Conservation (phyloP, 306 rosid species). For the Urtica urens region DNA sequence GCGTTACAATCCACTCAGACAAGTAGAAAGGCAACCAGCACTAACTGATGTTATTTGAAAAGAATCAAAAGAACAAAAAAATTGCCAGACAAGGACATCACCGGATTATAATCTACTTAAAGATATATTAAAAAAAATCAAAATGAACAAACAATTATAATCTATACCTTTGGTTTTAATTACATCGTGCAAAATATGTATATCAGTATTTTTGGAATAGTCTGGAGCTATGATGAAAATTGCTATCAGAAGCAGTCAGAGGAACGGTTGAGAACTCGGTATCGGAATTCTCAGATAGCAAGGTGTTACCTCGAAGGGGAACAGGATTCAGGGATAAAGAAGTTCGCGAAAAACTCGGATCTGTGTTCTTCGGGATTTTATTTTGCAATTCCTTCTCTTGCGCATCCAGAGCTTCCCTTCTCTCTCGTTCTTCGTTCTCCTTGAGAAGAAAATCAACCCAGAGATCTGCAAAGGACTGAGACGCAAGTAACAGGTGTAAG, state of each 20-base stretch:
- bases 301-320: slow-evolving; percentile 28
- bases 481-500: slow-evolving; percentile 3
- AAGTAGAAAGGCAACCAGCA: too few relatives aligned
- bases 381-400: slow-evolving; percentile 28
- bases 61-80: too few relatives aligned
- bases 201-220: slow-evolving; percentile 47
- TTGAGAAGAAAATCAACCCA: slow-evolving; percentile 99
- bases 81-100: too few relatives aligned
- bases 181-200: slow-evolving; percentile 28
- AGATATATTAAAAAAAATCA: too few relatives aligned
- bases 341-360: slow-evolving; percentile 21
- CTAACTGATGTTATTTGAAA: too few relatives aligned
- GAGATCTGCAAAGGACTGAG: slow-evolving; percentile 94
- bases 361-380: slow-evolving; percentile 19
- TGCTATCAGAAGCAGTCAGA: slow-evolving; percentile 62
- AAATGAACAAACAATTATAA: slow-evolving; percentile 23
- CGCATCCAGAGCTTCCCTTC: slow-evolving; percentile 40
- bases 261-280: slow-evolving; percentile 88
- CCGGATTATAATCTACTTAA: background rate
- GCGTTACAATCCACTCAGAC: too few relatives aligned
- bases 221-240: slow-evolving; percentile 28
- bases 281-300: slow-evolving; percentile 42
- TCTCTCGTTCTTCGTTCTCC: slow-evolving; percentile 82
- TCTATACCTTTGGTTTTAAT: slow-evolving; percentile 55
- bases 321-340: slow-evolving; percentile 22